Conservation (phyloP, 257 asterid genomes). For the Lithospermum erythrorhizon region DNA sequence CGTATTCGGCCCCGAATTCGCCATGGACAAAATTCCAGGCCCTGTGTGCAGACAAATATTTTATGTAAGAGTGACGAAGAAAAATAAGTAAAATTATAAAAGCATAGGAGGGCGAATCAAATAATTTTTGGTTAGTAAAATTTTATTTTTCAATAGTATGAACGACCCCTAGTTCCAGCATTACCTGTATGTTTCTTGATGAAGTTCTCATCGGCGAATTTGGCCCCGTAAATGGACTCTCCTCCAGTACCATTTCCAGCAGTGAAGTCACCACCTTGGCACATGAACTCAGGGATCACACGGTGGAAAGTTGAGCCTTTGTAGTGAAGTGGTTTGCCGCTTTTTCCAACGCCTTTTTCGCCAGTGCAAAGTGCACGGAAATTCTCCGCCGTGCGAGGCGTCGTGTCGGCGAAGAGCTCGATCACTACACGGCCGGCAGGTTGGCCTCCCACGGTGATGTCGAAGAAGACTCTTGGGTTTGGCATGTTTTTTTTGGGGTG, state of each 20-base stretch:
- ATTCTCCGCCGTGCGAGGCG: slow-evolving; percentile 56
- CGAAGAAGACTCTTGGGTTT: slow-evolving; percentile 57
- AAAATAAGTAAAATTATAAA: too few species aligned
- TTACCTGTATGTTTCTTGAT: slow-evolving; percentile 48
- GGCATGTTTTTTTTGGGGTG: slow-evolving; percentile 16
- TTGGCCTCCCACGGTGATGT: slow-evolving; percentile 31
- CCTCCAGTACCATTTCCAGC: slow-evolving; percentile 70
- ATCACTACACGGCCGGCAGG: slow-evolving; percentile 36
- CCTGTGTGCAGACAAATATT: too few species aligned
- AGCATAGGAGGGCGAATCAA: too few species aligned
- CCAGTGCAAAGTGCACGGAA: slow-evolving; percentile 76
- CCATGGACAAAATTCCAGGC: slow-evolving; percentile 65
- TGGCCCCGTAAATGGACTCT: slow-evolving; percentile 62
- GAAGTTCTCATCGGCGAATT: slow-evolving; percentile 61
- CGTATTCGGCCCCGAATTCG: slow-evolving; percentile 51
- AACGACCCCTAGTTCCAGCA: too few species aligned
- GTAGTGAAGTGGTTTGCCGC: slow-evolving; percentile 54
- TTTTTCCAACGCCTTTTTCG: slow-evolving; percentile 43
- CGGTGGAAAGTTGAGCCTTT: slow-evolving; percentile 54
- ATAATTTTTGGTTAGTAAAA: too few species aligned
- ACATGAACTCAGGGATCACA: slow-evolving; percentile 49
- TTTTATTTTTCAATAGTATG: too few species aligned
- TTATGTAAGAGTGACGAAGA: too few species aligned
- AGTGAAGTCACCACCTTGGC: slow-evolving; percentile 74
- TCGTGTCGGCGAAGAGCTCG: slow-evolving; percentile 47